A percentile compares a stretch with the other conserved stretches of the same genome.
phyloP scores from a whole-genome alignment of 306 rosid species.

The Cotoneaster glaucophyllus region DNA sequence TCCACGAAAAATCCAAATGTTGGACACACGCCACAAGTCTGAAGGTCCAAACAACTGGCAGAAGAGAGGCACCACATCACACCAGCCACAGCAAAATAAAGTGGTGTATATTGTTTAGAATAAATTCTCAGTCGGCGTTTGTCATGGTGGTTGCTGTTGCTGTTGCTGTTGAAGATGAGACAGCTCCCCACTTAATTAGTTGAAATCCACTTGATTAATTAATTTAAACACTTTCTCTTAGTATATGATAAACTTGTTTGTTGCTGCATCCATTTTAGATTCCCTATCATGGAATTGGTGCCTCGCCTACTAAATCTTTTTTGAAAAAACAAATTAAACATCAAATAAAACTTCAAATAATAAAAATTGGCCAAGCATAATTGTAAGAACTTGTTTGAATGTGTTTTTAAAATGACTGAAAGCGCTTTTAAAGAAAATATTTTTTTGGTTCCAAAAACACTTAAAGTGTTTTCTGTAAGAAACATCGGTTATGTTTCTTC shows the following conservation, averaged over 20 bases:
- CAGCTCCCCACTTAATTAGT: conserved; percentile 24
- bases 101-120: background rate
- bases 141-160: conserved; percentile 17
- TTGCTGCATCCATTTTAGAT: conserved; percentile 51
- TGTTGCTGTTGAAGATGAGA: conserved; percentile 26
- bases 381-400: no score
- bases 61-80: background rate
- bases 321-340: background rate
- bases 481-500: no score
- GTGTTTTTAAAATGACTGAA: no score
- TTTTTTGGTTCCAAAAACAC: no score
- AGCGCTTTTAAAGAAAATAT: no score
- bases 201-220: background rate
- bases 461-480: no score
- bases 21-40: no score
- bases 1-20: no score
- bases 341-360: background rate
- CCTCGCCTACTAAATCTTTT: conserved; percentile 24
- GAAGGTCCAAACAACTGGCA: background rate
- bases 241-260: conserved; percentile 17
- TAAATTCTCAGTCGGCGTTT: background rate
- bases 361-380: background rate
- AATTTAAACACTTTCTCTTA: background rate
- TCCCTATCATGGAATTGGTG: conserved; percentile 50
- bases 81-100: background rate